Evolutionary conservation across 768 basidiomycete genomes (phyloP).

Genomic region (Mycena floridula): DNA sequence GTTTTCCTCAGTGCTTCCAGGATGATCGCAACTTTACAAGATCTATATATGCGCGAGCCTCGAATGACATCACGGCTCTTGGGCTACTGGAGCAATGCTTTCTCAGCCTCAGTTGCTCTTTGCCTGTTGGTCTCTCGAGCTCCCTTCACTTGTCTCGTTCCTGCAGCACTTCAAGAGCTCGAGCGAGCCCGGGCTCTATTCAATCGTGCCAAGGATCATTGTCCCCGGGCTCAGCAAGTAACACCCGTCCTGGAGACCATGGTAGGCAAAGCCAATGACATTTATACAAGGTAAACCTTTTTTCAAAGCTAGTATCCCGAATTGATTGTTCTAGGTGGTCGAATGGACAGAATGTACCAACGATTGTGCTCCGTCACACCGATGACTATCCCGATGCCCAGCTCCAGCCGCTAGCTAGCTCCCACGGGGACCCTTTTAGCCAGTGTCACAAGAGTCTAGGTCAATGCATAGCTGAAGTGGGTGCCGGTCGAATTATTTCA

Average conservation of each 20-base stretch:
- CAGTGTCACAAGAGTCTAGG: conserved; percentile 34
- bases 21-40: conserved; percentile 56
- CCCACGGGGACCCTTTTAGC: conserved; percentile 30
- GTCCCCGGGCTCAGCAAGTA: conserved; percentile 39
- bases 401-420: conserved; percentile 13
- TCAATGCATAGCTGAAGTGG: conserved; percentile 43
- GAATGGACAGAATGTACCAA: conserved; percentile 36
- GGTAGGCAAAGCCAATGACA: conserved; percentile 45
- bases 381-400: conserved; percentile 18
- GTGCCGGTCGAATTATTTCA: too few species aligned
- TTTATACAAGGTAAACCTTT: conserved; percentile 40
- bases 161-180: conserved; percentile 58
- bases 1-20: conserved; percentile 58
- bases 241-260: conserved; percentile 44
- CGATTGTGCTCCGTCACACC: conserved; percentile 33
- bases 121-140: conserved; percentile 55
- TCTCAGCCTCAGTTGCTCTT: conserved; percentile 45
- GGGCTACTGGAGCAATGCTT: conserved; percentile 49
- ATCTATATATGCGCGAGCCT: conserved; percentile 52
- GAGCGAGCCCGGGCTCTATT: conserved; percentile 41
- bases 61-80: conserved; percentile 48
- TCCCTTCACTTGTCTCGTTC: conserved; percentile 59
- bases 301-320: too few species aligned
- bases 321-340: too few species aligned
- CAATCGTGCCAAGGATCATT: conserved; percentile 36